phyloP scores from a whole-genome alignment of 306 rosid genomes.

The Vigna reflexopilosa region DNA sequence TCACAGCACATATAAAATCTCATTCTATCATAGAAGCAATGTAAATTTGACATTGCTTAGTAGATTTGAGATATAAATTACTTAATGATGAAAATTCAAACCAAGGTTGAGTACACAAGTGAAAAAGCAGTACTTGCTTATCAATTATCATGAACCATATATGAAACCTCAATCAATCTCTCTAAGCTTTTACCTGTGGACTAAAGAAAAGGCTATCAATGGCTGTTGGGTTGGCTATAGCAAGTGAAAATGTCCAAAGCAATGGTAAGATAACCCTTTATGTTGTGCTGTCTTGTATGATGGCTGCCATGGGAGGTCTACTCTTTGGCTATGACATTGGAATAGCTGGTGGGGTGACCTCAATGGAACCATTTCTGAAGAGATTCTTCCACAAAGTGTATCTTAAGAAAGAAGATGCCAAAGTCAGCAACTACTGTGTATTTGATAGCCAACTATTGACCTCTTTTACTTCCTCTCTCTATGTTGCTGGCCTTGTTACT shows the following conservation, averaged over 20 bases:
- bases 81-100: conserved; percentile 23
- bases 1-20: conserved; percentile 14
- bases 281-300: conserved; percentile 53
- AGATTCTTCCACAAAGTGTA: conserved; percentile 73
- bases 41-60: conserved; percentile 31
- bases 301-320: conserved; percentile 58
- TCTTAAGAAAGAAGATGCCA: conserved; percentile 48
- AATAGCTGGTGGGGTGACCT: conserved; percentile 64
- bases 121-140: not conserved
- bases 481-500: conserved; percentile 73
- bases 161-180: not conserved
- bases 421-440: conserved; percentile 75
- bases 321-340: conserved; percentile 58
- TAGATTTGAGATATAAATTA: not conserved
- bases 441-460: conserved; percentile 70
- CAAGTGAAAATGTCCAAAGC: conserved; percentile 32
- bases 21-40: conserved; percentile 31
- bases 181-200: conserved; percentile 22
- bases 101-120: not conserved
- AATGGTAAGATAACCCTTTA: conserved; percentile 43
- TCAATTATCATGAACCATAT: not conserved
- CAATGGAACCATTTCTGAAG: conserved; percentile 77
- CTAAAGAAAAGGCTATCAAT: conserved; percentile 23
- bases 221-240: conserved; percentile 48
- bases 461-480: conserved; percentile 80